These are phyloP conservation scores for Metschnikowia gelsemii DNA, from an alignment of 805 yeast species.

Conservation along the genomic window DNA sequence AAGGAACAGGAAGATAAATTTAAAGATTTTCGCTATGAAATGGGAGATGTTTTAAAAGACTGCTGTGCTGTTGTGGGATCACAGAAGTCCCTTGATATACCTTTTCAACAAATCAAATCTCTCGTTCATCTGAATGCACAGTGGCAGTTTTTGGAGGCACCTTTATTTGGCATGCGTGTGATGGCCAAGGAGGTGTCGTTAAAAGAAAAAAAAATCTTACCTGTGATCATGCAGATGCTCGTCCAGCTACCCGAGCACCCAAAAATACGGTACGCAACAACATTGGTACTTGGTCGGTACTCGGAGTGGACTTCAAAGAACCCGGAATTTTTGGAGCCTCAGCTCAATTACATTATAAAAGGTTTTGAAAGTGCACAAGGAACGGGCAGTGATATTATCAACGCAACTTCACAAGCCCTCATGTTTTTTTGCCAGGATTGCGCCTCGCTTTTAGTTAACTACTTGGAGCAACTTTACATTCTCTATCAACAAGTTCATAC, in stretches of 20 bases:
- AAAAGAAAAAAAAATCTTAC: slow-evolving; percentile 64
- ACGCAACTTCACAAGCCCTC: slow-evolving; percentile 90
- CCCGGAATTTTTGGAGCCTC: slow-evolving; percentile 77
- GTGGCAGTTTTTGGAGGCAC: slow-evolving; percentile 91
- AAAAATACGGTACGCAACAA: slow-evolving; percentile 87
- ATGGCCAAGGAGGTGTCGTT: slow-evolving; percentile 89
- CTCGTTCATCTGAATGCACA: slow-evolving; percentile 33
- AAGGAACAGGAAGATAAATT: slow-evolving; percentile 88
- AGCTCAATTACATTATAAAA: slow-evolving; percentile 75
- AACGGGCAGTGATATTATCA: slow-evolving; percentile 49
- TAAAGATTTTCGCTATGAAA: slow-evolving; percentile 89
- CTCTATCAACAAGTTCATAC: slow-evolving; percentile 59
- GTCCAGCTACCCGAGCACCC: slow-evolving; percentile 78
- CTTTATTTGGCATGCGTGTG: slow-evolving; percentile 83
- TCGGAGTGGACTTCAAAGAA: slow-evolving; percentile 93
- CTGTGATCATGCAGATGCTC: slow-evolving; percentile 69
- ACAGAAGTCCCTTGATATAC: slow-evolving; percentile 63
- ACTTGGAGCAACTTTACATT: slow-evolving; percentile 69
- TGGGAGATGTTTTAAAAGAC: slow-evolving; percentile 97
- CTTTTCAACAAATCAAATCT: slow-evolving; percentile 59
- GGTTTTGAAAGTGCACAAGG: slow-evolving; percentile 50
- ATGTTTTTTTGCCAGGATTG: slow-evolving; percentile 96
- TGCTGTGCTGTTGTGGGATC: slow-evolving; percentile 92
- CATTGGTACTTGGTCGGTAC: slow-evolving; percentile 91
- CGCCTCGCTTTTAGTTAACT: slow-evolving; percentile 58